Base-by-base conservation (phyloP, 768 basidiomycete genomes). In the Mycena filopes region DNA sequence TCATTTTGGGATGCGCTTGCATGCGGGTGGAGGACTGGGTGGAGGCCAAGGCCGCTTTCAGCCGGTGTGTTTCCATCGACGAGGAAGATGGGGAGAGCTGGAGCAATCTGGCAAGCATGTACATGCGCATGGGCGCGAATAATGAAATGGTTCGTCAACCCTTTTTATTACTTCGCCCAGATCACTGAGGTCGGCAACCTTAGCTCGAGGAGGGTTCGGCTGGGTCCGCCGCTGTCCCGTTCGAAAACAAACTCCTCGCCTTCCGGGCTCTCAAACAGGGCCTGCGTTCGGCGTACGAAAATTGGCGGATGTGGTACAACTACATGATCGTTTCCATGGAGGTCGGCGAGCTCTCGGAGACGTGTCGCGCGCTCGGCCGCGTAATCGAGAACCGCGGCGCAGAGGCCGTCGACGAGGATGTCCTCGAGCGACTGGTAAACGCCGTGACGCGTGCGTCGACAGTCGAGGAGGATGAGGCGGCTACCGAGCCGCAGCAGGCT, bases 221-320 rank as follows among this genome's bases (percentile, higher is more conserved):
- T 12, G 49, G 67, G 21, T 20, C 48, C 21, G 76, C 80, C 59
- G 71, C 80, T 15, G 80, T 88, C 49, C 81, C 89, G 6, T 91
- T 91, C 73, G 78, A 85, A 46, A 89, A 96, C 81, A 96, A 95
- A 75, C 81, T 90, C 48, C 86, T 95, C 45, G 98, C 98, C 1
- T 98, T 94, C 83, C 91, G 90, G 20, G 97, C 98, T 3, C 89
- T 99, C 28, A 91, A 92, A 69, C 93, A 94, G 65, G 96, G 98
- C 2, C 84, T 99, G 65, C 90, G 89, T 70, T 87, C 86, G 76
- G 86, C 87, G 51, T 93, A 95, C 75, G 90, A 94, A 28, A 96
- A 95, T 73, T 99, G 97, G 96, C 87, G 95, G 21, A 96, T 99
- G 93, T 99, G 98, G 98, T 84, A 85, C 65, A 99, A 99, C 81